phyloP scores from a whole-genome alignment of 441 rosid species.

The Erodium chrysanthum region DNA sequence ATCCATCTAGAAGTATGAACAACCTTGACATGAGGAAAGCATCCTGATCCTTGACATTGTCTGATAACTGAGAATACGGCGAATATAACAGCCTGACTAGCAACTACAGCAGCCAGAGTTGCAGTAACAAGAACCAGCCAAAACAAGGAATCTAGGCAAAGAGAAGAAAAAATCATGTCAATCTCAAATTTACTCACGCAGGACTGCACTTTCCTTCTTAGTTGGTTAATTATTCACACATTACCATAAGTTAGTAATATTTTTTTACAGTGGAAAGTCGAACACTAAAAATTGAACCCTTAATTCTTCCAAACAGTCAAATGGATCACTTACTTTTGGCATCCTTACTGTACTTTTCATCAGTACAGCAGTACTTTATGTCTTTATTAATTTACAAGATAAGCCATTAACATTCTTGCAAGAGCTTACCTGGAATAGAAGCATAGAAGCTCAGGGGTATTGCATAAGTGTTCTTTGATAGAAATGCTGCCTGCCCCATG shows the following conservation, averaged over 20 bases:
- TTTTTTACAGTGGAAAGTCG: too few relatives aligned
- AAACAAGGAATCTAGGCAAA: conserved; percentile 47
- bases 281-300: neutral
- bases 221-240: too few relatives aligned
- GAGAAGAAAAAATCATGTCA: conserved; percentile 5
- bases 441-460: conserved; percentile 48
- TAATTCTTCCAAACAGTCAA: neutral
- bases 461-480: conserved; percentile 46
- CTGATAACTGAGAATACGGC: conserved; percentile 81
- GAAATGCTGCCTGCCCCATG: conserved; percentile 96
- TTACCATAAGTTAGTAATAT: too few relatives aligned
- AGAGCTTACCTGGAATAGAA: conserved; percentile 64
- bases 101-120: conserved; percentile 75
- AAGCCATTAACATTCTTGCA: neutral
- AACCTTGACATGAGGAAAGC: conserved; percentile 89
- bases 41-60: conserved; percentile 88
- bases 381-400: too few relatives aligned
- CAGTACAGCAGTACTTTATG: too few relatives aligned
- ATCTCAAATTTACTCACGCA: neutral
- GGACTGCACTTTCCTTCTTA: too few relatives aligned
- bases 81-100: conserved; percentile 77
- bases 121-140: conserved; percentile 90
- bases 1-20: conserved; percentile 74
- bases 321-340: neutral
- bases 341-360: neutral